Conservation (phyloP, 768 basidiomycete genomes). For the Panaeolus cyanescens region DNA sequence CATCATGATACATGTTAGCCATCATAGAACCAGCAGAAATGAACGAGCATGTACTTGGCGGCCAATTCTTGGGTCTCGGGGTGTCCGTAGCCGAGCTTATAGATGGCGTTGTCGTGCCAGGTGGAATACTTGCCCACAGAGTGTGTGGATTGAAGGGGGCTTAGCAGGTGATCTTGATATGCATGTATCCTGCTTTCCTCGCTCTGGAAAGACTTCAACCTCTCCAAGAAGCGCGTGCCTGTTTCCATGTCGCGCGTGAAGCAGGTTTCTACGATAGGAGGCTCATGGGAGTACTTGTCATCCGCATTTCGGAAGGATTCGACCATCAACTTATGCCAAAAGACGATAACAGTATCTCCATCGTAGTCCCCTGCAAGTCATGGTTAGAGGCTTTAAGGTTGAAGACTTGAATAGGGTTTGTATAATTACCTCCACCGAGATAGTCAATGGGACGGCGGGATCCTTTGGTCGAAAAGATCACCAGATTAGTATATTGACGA, state of each 20-base stretch:
- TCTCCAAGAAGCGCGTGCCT: slow-evolving; percentile 42
- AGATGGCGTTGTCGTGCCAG: slow-evolving; percentile 57
- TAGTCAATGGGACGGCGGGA: slow-evolving; percentile 58
- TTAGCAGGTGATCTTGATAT: slow-evolving; percentile 54
- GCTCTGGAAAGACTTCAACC: slow-evolving; percentile 17
- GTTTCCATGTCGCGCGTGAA: slow-evolving; percentile 47
- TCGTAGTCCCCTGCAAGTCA: slow-evolving; percentile 62
- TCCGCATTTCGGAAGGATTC: slow-evolving; percentile 52
- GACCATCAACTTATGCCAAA: slow-evolving; percentile 63
- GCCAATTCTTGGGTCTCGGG: slow-evolving; percentile 51
- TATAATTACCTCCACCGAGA: slow-evolving; percentile 56
- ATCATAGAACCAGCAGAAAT: neutral
- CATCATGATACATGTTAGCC: neutral
- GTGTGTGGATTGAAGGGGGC: slow-evolving; percentile 43
- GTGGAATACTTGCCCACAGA: slow-evolving; percentile 55
- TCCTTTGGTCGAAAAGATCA: slow-evolving; percentile 55
- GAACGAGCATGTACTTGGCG: slow-evolving; percentile 35
- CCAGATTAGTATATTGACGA: slow-evolving; percentile 52
- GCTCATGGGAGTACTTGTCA: slow-evolving; percentile 47
- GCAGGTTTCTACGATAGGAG: slow-evolving; percentile 35
- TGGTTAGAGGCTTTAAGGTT: neutral
- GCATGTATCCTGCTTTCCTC: slow-evolving; percentile 27
- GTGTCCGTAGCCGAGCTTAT: slow-evolving; percentile 51
- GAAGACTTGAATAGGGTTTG: too few species aligned
- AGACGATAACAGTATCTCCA: slow-evolving; percentile 58